phyloP scores from a whole-genome alignment of 805 yeast species.

The Jamesozyma spencerorum region DNA sequence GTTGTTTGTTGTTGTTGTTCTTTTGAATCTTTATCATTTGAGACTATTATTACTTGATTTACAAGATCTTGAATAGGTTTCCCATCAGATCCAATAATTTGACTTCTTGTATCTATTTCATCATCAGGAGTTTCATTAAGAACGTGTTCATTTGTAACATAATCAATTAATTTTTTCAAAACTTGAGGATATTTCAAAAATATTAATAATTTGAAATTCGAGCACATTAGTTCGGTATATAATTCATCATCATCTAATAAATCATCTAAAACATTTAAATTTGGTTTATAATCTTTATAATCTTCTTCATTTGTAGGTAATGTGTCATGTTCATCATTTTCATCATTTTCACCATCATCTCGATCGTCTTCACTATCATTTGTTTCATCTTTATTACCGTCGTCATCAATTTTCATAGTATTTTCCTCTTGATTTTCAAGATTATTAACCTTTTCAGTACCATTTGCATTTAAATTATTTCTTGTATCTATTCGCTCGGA shows the following conservation, averaged over 20 bases:
- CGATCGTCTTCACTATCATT: conserved; percentile 12
- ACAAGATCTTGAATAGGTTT: not conserved
- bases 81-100: not conserved
- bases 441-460: too few species aligned
- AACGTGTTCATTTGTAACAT: conserved; percentile 42
- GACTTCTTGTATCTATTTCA: conserved; percentile 1
- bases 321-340: conserved; percentile 16
- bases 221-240: conserved; percentile 59
- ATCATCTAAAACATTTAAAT: conserved; percentile 39
- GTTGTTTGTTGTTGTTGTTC: too few species aligned
- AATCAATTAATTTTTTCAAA: conserved; percentile 55
- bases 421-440: not conserved
- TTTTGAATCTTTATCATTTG: not conserved
- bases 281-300: conserved; percentile 32
- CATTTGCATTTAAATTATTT: too few species aligned
- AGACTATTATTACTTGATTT: conserved; percentile 4
- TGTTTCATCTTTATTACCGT: conserved; percentile 31
- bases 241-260: conserved; percentile 67
- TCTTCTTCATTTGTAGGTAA: conserved; percentile 29
- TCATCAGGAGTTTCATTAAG: conserved; percentile 14
- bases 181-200: conserved; percentile 73
- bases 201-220: conserved; percentile 67
- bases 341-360: conserved; percentile 21
- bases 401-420: conserved; percentile 1
- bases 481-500: too few species aligned